A percentile compares a stretch with the other conserved stretches of the same genome.
These are phyloP conservation scores for Pilasporangium apinafurcum DNA, from an alignment of 352 stramenopile genomes.

Conservation along the genomic window DNA sequence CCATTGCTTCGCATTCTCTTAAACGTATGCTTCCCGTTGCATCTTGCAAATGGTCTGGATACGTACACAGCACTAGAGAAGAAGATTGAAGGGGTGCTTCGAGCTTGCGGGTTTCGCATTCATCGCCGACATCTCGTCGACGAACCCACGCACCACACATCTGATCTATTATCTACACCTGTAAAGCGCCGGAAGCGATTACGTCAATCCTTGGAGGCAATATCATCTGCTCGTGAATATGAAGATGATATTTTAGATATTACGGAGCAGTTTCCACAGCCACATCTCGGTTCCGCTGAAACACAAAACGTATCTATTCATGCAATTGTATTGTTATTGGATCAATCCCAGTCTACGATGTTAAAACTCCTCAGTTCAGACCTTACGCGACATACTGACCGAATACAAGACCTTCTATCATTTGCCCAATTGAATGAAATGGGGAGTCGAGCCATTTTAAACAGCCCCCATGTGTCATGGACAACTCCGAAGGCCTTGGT, in stretches of 20 bases:
- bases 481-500: conserved; percentile 24
- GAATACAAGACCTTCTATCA: no score
- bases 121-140: not conserved
- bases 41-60: conserved; percentile 11
- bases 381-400: no score
- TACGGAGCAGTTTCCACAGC: conserved; percentile 1
- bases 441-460: no score
- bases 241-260: not conserved
- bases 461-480: conserved; percentile 27
- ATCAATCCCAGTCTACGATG: conserved; percentile 27
- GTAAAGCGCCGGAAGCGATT: not conserved
- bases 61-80: conserved; percentile 20
- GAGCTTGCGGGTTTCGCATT: conserved; percentile 25
- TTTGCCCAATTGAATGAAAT: no score
- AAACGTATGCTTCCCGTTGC: conserved; percentile 24
- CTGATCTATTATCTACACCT: not conserved
- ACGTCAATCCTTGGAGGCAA: not conserved
- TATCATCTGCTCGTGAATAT: not conserved
- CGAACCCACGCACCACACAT: not conserved
- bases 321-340: conserved; percentile 24
- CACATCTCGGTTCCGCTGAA: conserved; percentile 24
- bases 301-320: conserved; percentile 26
- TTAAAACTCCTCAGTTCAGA: no score
- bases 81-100: conserved; percentile 33
- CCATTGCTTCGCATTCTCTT: conserved; percentile 47